phyloP scores from a whole-genome alignment of 768 basidiomycete genomes.

The Lactifluus hygrophoroides region DNA sequence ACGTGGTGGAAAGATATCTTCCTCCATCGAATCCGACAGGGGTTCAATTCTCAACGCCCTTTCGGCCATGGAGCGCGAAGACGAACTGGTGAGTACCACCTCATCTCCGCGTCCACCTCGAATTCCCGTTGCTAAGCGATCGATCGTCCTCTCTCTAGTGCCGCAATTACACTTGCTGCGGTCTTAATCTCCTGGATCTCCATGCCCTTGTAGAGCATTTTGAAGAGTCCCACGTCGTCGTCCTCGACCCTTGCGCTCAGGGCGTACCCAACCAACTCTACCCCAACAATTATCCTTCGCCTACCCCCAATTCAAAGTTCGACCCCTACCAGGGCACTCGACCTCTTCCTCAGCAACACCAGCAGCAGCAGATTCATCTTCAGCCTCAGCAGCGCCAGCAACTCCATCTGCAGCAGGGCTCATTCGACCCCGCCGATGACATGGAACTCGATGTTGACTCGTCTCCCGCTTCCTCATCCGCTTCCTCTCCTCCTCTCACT shows the following conservation, averaged over 20 bases:
- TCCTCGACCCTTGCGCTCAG: slow-evolving; percentile 40
- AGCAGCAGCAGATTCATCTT: slow-evolving; percentile 6
- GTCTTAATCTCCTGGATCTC: slow-evolving; percentile 62
- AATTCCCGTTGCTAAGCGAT: slow-evolving; percentile 11
- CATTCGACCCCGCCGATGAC: slow-evolving; percentile 62
- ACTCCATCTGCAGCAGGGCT: slow-evolving; percentile 28
- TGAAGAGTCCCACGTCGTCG: slow-evolving; percentile 81
- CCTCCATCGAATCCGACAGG: slow-evolving; percentile 54
- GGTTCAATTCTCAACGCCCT: slow-evolving; percentile 57
- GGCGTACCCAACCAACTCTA: slow-evolving; percentile 14
- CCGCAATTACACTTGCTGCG: slow-evolving; percentile 88
- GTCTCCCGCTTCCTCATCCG: slow-evolving; percentile 28
- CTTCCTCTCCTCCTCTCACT: slow-evolving; percentile 37
- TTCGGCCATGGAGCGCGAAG: slow-evolving; percentile 57
- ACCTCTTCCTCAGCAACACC: slow-evolving; percentile 18
- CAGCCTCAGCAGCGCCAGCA: slow-evolving; percentile 22
- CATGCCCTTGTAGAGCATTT: slow-evolving; percentile 88
- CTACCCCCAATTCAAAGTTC: slow-evolving; percentile 8
- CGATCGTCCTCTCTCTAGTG: slow-evolving; percentile 36
- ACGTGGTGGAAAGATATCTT: slow-evolving; percentile 35
- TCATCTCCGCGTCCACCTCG: neutral
- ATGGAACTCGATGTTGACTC: slow-evolving; percentile 69
- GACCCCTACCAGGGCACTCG: slow-evolving; percentile 8
- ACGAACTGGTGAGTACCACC: slow-evolving; percentile 51
- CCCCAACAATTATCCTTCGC: slow-evolving; percentile 14